Percentiles rank a stretch among this genome's conserved stretches.
These are phyloP conservation scores for Tulasnella sp. DNA, from an alignment of 768 basidiomycete genomes.

Conservation along the genomic window DNA sequence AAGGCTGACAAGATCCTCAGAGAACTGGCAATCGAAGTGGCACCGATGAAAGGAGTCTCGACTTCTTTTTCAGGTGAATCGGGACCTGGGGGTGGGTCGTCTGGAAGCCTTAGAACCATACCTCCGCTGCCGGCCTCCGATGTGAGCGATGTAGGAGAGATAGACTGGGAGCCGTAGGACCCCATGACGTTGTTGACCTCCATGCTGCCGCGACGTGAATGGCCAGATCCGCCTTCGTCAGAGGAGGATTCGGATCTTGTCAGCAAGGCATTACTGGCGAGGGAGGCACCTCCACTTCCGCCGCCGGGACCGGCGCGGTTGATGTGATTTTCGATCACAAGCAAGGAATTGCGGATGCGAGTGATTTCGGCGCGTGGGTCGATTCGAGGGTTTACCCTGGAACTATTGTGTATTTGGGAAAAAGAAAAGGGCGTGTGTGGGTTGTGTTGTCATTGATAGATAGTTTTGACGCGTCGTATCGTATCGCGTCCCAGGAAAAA, in stretches of 20 bases:
- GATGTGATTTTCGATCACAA: slow-evolving; percentile 44
- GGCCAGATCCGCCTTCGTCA: background rate
- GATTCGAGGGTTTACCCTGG: slow-evolving; percentile 25
- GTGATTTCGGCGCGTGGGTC: slow-evolving; percentile 60
- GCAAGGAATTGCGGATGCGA: slow-evolving; percentile 58
- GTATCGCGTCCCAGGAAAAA: background rate
- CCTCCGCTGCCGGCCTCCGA: background rate
- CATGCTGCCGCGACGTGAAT: background rate
- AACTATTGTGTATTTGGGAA: background rate
- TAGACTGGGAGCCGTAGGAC: background rate
- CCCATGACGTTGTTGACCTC: background rate
- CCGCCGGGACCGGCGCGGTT: background rate
- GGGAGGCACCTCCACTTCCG: background rate
- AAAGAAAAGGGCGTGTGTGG: background rate
- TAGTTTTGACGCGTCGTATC: background rate
- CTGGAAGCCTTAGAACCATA: slow-evolving; percentile 3
- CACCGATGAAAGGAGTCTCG: slow-evolving; percentile 49
- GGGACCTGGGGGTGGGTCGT: slow-evolving; percentile 46
- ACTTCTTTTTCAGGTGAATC: background rate
- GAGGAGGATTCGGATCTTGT: background rate
- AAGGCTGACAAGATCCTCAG: slow-evolving; percentile 20
- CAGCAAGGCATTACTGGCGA: background rate
- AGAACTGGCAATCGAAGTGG: slow-evolving; percentile 66
- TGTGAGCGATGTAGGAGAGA: background rate
- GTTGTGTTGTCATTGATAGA: background rate